phyloP scores from a whole-genome alignment of 192 early-diverging fungal species.

The Mortierella claussenii region DNA sequence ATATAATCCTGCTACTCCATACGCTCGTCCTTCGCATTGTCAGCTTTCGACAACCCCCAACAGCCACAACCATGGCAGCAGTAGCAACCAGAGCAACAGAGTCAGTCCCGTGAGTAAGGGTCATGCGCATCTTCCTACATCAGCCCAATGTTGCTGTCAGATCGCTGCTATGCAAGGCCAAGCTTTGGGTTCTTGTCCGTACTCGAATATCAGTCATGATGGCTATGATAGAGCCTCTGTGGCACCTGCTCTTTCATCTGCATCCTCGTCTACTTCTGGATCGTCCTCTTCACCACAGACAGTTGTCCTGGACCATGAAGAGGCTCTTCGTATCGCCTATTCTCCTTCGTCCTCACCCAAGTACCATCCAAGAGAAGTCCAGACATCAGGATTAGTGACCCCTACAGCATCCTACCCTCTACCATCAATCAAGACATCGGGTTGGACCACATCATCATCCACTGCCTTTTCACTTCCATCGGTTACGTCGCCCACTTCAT shows the following conservation, averaged over 20 bases:
- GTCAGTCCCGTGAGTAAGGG: not conserved
- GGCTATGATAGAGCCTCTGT: slow-evolving; percentile 23
- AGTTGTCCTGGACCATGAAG: not conserved
- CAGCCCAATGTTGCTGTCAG: slow-evolving; percentile 46
- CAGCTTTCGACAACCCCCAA: slow-evolving; percentile 10
- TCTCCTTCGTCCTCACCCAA: slow-evolving; percentile 38
- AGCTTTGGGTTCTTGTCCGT: slow-evolving; percentile 32
- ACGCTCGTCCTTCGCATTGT: slow-evolving; percentile 45
- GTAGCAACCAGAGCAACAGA: not conserved
- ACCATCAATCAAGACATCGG: slow-evolving; percentile 1
- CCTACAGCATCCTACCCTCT: not conserved
- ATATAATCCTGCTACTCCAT: slow-evolving; percentile 18
- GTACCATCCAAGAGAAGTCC: slow-evolving; percentile 11
- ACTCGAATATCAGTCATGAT: slow-evolving; percentile 38
- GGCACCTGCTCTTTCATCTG: not conserved
- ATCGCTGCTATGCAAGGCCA: slow-evolving; percentile 46
- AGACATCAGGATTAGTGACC: not conserved
- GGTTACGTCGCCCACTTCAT: not conserved
- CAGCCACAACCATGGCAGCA: not conserved
- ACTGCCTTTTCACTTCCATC: not conserved
- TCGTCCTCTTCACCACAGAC: slow-evolving; percentile 1
- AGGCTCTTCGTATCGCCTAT: slow-evolving; percentile 37
- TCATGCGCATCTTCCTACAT: slow-evolving; percentile 13
- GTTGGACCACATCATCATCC: not conserved
- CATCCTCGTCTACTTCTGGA: slow-evolving; percentile 5